phyloP scores from a whole-genome alignment of 2,329 filamentous ascomycete species.

The Cryphonectria japonica region DNA sequence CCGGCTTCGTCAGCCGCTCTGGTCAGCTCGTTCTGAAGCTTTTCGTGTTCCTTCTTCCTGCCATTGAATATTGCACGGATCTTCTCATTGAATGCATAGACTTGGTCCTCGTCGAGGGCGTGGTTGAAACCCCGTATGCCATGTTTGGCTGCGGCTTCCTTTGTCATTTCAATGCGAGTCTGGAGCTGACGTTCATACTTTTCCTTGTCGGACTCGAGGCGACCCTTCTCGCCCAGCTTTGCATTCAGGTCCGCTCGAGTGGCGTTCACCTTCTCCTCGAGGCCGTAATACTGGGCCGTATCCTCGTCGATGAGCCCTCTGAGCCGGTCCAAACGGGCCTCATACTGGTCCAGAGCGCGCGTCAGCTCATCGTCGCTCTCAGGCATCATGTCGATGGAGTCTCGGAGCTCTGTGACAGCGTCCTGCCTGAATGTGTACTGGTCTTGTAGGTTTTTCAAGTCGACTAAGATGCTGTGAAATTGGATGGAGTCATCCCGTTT shows the following conservation, averaged over 20 bases:
- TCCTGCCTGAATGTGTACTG: constrained; percentile 72
- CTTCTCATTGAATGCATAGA: constrained; percentile 76
- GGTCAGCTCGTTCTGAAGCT: constrained; percentile 71
- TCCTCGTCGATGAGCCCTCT: constrained; percentile 65
- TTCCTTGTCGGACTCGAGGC: constrained; percentile 82
- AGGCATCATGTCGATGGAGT: constrained; percentile 74
- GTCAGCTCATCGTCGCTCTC: constrained; percentile 80
- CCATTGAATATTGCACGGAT: constrained; percentile 76
- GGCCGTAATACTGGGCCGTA: constrained; percentile 65
- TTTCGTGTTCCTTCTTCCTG: constrained; percentile 78
- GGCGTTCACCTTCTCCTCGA: constrained; percentile 55
- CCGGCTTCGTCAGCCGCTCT: constrained; percentile 77
- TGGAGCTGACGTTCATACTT: constrained; percentile 81
- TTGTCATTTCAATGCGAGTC: constrained; percentile 73
- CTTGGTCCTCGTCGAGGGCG: constrained; percentile 72
- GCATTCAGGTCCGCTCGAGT: constrained; percentile 52
- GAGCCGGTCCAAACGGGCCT: constrained; percentile 71
- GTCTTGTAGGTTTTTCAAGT: constrained; percentile 76
- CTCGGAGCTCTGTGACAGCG: constrained; percentile 70
- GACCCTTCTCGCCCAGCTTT: constrained; percentile 71
- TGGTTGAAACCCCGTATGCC: constrained; percentile 84
- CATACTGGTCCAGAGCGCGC: constrained; percentile 74
- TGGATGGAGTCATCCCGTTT: constrained; percentile 75
- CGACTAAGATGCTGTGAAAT: constrained; percentile 74
- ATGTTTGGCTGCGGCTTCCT: constrained; percentile 75